A percentile compares a stretch with the other conserved stretches of the same genome.
phyloP scores from a whole-genome alignment of 805 yeast species.

The Zygoascus flipseniorum region DNA sequence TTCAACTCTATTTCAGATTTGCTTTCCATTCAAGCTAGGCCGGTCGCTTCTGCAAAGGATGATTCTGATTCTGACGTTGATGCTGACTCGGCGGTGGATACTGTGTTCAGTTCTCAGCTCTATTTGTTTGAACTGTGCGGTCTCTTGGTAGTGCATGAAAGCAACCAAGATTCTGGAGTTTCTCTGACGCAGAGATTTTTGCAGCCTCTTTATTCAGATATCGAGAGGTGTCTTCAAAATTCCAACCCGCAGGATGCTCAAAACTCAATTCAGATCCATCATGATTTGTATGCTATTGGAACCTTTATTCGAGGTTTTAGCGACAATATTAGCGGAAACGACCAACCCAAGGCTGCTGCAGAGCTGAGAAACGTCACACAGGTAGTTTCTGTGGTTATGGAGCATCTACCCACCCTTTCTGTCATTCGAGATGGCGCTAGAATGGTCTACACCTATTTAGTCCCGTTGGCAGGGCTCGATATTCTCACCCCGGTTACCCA shows the following conservation, averaged over 20 bases:
- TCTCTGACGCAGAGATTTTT: constrained; percentile 55
- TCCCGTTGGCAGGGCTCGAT: constrained; percentile 55
- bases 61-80: constrained; percentile 50
- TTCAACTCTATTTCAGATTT: constrained; percentile 51
- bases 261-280: constrained; percentile 69
- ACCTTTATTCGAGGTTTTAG: constrained; percentile 75
- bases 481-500: constrained; percentile 53
- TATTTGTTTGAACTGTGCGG: constrained; percentile 85
- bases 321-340: constrained; percentile 1
- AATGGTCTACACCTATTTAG: constrained; percentile 78
- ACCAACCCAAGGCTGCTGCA: constrained; percentile 26
- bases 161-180: constrained; percentile 35
- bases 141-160: constrained; percentile 48
- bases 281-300: constrained; percentile 79
- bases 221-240: constrained; percentile 44
- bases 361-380: constrained; percentile 65
- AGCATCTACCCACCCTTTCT: constrained; percentile 57
- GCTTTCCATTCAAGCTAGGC: constrained; percentile 52
- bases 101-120: constrained; percentile 42
- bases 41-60: constrained; percentile 28
- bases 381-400: constrained; percentile 76
- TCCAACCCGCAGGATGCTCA: constrained; percentile 30
- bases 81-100: background rate
- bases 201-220: constrained; percentile 63
- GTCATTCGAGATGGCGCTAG: constrained; percentile 77